A percentile compares a stretch with the other conserved stretches of the same genome.
Conservation (phyloP, 2,329 filamentous ascomycete genomes). For the Coniochaeta pulveracea region DNA sequence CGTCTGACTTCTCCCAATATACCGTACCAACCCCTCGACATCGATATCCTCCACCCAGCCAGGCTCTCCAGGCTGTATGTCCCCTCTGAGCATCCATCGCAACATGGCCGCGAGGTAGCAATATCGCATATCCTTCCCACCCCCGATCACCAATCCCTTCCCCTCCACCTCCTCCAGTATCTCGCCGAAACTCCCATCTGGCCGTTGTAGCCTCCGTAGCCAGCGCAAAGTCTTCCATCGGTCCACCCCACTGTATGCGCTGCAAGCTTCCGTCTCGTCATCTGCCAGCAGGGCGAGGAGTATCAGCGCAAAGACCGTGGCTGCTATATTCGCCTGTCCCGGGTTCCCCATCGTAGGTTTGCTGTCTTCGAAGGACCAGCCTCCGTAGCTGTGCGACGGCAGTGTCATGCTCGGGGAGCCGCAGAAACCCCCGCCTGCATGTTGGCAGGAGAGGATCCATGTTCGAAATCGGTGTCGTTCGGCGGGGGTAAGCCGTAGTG, state of each 20-base stretch:
- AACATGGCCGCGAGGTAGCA: constrained; percentile 77
- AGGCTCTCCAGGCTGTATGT: constrained; percentile 34
- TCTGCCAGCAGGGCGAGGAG: constrained; percentile 47
- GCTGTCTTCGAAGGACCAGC: constrained; percentile 20
- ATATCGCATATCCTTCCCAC: constrained; percentile 76
- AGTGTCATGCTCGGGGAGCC: constrained; percentile 62
- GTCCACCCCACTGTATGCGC: constrained; percentile 52
- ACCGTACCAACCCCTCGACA: constrained; percentile 54
- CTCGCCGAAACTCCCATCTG: constrained; percentile 88
- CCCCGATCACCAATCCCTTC: constrained; percentile 43
- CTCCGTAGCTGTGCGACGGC: constrained; percentile 18
- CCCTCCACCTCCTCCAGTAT: constrained; percentile 41
- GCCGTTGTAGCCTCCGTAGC: constrained; percentile 65
- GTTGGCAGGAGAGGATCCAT: constrained; percentile 83
- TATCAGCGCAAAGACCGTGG: constrained; percentile 80
- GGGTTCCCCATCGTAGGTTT: constrained; percentile 30
- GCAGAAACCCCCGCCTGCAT: constrained; percentile 78
- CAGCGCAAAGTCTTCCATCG: constrained; percentile 58
- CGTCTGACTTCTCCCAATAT: constrained; percentile 61
- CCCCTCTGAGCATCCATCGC: constrained; percentile 68
- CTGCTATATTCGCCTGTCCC: constrained; percentile 61
- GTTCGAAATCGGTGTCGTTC: constrained; percentile 38
- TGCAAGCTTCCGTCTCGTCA: constrained; percentile 20
- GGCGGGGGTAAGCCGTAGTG: constrained; percentile 28
- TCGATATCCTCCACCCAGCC: constrained; percentile 61